Percentiles rank a stretch among this genome's conserved stretches.
Conservation (phyloP, 2,329 filamentous ascomycete species). For the Diplodia corticola region DNA sequence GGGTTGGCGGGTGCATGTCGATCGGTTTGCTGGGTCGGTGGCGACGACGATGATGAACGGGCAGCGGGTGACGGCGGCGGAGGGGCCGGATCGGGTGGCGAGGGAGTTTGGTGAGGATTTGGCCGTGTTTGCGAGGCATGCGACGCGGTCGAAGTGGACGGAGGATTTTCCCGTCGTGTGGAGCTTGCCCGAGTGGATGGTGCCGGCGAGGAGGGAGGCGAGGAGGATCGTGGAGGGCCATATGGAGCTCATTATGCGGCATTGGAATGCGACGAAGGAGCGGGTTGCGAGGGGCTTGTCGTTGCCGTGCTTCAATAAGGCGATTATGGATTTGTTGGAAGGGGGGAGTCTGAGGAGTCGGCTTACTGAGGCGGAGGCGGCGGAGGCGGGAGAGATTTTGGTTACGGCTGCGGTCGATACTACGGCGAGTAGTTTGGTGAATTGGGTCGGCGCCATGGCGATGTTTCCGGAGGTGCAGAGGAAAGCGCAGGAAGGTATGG, state of each 20-base stretch:
- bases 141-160: conserved; percentile 27
- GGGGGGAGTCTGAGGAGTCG: background rate
- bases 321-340: background rate
- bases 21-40: background rate
- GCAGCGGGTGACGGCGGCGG: background rate
- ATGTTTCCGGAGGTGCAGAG: conserved; percentile 32
- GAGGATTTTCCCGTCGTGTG: conserved; percentile 50
- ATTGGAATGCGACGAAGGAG: conserved; percentile 27
- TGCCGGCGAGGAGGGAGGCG: conserved; percentile 44
- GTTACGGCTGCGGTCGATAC: conserved; percentile 22
- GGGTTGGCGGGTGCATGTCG: background rate
- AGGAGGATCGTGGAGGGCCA: conserved; percentile 29
- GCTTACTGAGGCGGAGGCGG: background rate
- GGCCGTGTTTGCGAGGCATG: background rate
- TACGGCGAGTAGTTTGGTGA: conserved; percentile 30
- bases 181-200: conserved; percentile 34
- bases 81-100: background rate
- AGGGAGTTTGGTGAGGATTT: background rate
- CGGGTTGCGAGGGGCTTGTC: background rate
- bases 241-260: conserved; percentile 39
- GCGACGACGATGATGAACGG: conserved; percentile 19
- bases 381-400: background rate
- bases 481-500: conserved; percentile 32
- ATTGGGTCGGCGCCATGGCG: conserved; percentile 37
- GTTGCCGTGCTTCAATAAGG: background rate